Conservation (phyloP, 176 grass and related monocot genomes). For the Hordeum marinum region DNA sequence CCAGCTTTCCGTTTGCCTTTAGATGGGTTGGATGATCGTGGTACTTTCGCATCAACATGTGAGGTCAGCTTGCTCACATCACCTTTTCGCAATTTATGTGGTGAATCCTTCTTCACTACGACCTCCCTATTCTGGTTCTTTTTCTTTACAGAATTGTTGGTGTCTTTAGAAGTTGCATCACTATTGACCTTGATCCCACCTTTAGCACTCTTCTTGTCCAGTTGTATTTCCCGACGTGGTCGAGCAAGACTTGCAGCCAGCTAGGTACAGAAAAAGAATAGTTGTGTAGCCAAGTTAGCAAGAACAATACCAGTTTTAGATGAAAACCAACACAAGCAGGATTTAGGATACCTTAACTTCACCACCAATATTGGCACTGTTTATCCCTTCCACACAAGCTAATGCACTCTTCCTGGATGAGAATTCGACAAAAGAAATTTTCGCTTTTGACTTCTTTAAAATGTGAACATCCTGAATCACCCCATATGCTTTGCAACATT, state of each 20-base stretch:
- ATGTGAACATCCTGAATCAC: constrained; percentile 50
- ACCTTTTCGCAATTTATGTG: constrained; percentile 27
- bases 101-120: constrained; percentile 18
- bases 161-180: constrained; percentile 4
- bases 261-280: constrained; percentile 23
- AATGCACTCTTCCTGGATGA: constrained; percentile 62
- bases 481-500: constrained; percentile 67
- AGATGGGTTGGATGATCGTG: constrained; percentile 17
- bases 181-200: constrained; percentile 36
- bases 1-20: constrained; percentile 39
- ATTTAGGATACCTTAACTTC: constrained; percentile 56
- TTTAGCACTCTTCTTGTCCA: constrained; percentile 28
- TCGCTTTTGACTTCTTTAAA: constrained; percentile 41
- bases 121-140: constrained; percentile 24
- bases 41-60: constrained; percentile 18
- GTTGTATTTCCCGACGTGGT: constrained; percentile 22
- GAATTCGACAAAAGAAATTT: constrained; percentile 80
- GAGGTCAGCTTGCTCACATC: constrained; percentile 10
- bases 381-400: constrained; percentile 78
- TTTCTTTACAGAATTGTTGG: constrained; percentile 29
- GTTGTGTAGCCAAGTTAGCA: constrained; percentile 12
- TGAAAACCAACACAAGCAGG: background rate
- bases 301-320: constrained; percentile 18
- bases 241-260: constrained; percentile 53
- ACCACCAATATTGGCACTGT: constrained; percentile 41